Base-by-base conservation (phyloP, 2,329 filamentous ascomycete genomes). In the Fusarium fracticaudum region DNA sequence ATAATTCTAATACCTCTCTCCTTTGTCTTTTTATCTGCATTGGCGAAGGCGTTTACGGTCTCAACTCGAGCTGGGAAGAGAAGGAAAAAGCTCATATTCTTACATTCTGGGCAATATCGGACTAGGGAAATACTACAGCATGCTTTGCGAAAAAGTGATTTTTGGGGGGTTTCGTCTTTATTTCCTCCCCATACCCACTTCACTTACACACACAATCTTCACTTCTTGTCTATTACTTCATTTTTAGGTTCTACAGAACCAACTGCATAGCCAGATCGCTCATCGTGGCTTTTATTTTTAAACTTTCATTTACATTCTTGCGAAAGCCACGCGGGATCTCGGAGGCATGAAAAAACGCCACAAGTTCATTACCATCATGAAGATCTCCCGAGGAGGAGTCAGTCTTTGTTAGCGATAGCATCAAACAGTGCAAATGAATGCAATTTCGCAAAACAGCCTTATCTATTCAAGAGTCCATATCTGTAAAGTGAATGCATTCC, bases 41-140 rank as follows among this genome's bases (percentile, higher is more conserved):
- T 65, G 73, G 73, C 73, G 60, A 73, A 70, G 72, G 72, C 72
- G 72, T 74, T 73, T 59, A 64, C 41, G 63, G 69, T 43, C 50
- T 71, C 48, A 48, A 38, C 59, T 59, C 37, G 55, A 58, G 57
- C 33, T 44, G 41, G 58, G 64, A 64, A 60, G 37, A 68, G 64
- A 64, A 60, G 35, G 47, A 35, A 58, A 63, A 63, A 48, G 50
- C 65, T 69, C 48, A 54, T 6, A 15, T 37, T 51, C 9, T 43
- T 58, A 31, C 45, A 55, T 47, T 58, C 51, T 70, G 55, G 60
- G 64, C 63, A 62, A n/a, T 22, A 55, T 55, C 26, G 51, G 51
- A 55, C 20, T 31, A 55, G 24, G 51, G 37, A 55, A 60, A 64
- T 29, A 59, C 47, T 64, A n/a, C 33, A 59, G 31, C 55, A 35